A percentile compares a stretch with the other conserved stretches of the same genome.
phyloP scores from a whole-genome alignment of 805 yeast species.

The Saturnispora ahearnii region DNA sequence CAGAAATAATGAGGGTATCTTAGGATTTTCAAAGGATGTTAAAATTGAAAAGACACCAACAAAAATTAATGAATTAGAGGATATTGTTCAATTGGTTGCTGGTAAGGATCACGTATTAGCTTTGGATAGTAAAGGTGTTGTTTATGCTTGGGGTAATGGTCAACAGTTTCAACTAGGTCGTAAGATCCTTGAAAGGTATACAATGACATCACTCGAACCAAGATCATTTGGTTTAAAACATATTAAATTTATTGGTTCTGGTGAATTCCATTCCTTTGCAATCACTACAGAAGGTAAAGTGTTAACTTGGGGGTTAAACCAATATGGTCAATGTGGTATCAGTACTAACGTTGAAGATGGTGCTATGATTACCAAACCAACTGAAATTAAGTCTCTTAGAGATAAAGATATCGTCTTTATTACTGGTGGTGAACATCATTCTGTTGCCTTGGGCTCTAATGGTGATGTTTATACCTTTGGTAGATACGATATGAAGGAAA shows the following conservation, averaged over 20 bases:
- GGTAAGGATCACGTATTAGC: slow-evolving; percentile 93
- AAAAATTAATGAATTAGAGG: slow-evolving; percentile 49
- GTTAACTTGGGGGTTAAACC: slow-evolving; percentile 91
- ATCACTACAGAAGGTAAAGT: slow-evolving; percentile 63
- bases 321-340: slow-evolving; percentile 94
- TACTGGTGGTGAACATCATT: slow-evolving; percentile 93
- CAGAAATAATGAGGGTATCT: slow-evolving; percentile 83
- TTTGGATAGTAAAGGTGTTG: slow-evolving; percentile 74
- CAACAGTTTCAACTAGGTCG: slow-evolving; percentile 90
- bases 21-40: slow-evolving; percentile 67
- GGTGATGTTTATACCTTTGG: slow-evolving; percentile 86
- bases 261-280: slow-evolving; percentile 95
- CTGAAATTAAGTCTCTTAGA: slow-evolving; percentile 55
- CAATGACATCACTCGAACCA: slow-evolving; percentile 66
- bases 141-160: slow-evolving; percentile 96
- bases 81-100: slow-evolving; percentile 73
- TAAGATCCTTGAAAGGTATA: slow-evolving; percentile 69
- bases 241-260: slow-evolving; percentile 75
- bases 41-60: slow-evolving; percentile 59
- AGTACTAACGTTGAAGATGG: slow-evolving; percentile 64
- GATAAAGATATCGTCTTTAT: slow-evolving; percentile 51
- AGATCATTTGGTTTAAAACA: slow-evolving; percentile 76
- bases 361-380: slow-evolving; percentile 69
- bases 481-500: slow-evolving; percentile 85
- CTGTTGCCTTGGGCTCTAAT: slow-evolving; percentile 59